Evolutionary conservation across 345 rosid species (phyloP), one percentile per base, ranked within the genome.

Genomic region (Salix koriyanagi): DNA sequence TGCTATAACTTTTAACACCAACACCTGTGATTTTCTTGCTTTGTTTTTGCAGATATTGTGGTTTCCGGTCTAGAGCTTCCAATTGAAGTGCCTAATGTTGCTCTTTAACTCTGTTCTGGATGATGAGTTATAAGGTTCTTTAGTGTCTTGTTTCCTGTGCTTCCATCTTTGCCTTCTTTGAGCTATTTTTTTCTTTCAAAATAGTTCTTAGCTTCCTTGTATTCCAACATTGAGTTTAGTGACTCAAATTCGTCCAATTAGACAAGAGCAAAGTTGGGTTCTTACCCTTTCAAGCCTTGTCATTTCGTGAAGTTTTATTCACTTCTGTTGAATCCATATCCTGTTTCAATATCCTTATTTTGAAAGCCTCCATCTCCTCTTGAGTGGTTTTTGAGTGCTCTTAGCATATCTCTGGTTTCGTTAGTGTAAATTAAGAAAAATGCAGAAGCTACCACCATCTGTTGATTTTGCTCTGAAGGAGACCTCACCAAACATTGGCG

Each of bases 401-500:
- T 39, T 69, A 26, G n/a, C 25, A 48, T 30, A 39, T 23, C 69
- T 48, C 72, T 34, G 67, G 56, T 82, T 62, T 50, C 7, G 39
- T 71, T 62, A 23, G 58, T 69, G 18, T 16, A 34, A 71, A 69
- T 23, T 69, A 67, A 80, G 71, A 62, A 79, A 79, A 74, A 81
- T 77, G 84, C 80, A 77, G 78, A 81, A 77, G 80, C 80, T 71
- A 12, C 80, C 80, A 9, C 80, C 73, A 46, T 13, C 75, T 26
- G 70, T 73, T 7, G 84, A 81, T 34, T 81, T 81, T 69, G 80
- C 84, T 60, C 84, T 81, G 5, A 81, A 81, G 77, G 84, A 81
- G 80, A 81, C 84, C 72, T 76, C 84, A 18, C 84, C 84, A 14
- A 81, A 81, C 48, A 81, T 81, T 39, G 80, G 84, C 68, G 80